phyloP scores from a whole-genome alignment of 306 rosid species.

The Fagus crenata region DNA sequence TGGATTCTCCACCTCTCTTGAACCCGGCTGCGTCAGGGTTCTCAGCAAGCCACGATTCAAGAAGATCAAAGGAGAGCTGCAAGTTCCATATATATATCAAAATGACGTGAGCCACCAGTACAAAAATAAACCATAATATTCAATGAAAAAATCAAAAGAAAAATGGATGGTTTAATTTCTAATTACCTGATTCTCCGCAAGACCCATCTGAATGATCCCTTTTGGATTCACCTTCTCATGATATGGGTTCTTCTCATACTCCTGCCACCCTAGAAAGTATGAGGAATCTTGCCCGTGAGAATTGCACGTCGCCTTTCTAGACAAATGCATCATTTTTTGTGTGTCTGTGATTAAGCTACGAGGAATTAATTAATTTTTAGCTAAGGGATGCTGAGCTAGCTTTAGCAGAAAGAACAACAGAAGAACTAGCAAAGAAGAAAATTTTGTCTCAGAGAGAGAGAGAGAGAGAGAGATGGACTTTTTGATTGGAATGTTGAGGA shows the following conservation, averaged over 20 bases:
- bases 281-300: conserved; percentile 97
- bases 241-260: conserved; percentile 82
- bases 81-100: neutral
- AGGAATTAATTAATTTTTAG: neutral
- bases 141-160: neutral
- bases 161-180: neutral
- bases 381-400: neutral
- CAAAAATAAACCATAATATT: neutral
- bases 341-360: neutral
- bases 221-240: conserved; percentile 62
- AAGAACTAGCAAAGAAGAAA: neutral
- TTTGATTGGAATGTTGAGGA: conserved; percentile 11
- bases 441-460: neutral
- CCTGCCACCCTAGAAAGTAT: conserved; percentile 93
- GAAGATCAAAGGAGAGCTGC: conserved; percentile 85
- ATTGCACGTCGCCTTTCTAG: conserved; percentile 79
- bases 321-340: conserved; percentile 55
- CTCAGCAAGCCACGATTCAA: conserved; percentile 71
- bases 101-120: conserved; percentile 19
- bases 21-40: conserved; percentile 77
- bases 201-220: conserved; percentile 98
- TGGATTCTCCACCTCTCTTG: conserved; percentile 71
- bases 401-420: neutral
- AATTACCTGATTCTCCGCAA: conserved; percentile 87
- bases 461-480: neutral